A percentile compares a stretch with the other conserved stretches of the same genome.
These are phyloP conservation scores for Pyronema omphalodes DNA, from an alignment of 495 filamentous ascomycete species.

Conservation along the genomic window DNA sequence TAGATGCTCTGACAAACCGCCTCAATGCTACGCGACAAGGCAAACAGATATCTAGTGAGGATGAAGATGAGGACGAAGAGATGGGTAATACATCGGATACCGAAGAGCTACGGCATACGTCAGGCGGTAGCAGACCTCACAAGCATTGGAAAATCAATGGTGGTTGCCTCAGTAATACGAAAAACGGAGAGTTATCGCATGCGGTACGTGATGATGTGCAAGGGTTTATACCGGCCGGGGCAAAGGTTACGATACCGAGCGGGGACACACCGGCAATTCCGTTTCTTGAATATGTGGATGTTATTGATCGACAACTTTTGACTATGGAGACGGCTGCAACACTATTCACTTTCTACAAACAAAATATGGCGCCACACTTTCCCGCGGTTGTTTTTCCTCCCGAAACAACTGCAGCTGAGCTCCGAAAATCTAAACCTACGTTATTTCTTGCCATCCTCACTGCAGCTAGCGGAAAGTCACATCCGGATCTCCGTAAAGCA, in stretches of 20 bases:
- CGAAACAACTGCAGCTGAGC: slow-evolving; percentile 42
- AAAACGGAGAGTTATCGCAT: neutral
- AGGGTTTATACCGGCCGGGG: neutral
- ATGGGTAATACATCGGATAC: neutral
- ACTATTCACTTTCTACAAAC: slow-evolving; percentile 52
- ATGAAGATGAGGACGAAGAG: slow-evolving; percentile 24
- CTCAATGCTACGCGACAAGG: slow-evolving; percentile 39
- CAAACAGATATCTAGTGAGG: slow-evolving; percentile 8
- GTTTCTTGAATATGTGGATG: slow-evolving; percentile 7
- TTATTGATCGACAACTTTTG: slow-evolving; percentile 53
- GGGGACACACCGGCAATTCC: neutral
- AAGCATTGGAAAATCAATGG: neutral
- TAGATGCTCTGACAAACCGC: slow-evolving; percentile 69
- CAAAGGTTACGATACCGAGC: neutral
- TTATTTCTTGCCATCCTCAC: slow-evolving; percentile 67
- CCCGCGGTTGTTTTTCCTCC: slow-evolving; percentile 61
- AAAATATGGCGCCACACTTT: slow-evolving; percentile 49
- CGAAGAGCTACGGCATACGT: neutral
- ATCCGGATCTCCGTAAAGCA: slow-evolving; percentile 37
- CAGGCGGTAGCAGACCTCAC: neutral
- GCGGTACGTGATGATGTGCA: neutral
- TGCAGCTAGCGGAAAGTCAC: slow-evolving; percentile 43
- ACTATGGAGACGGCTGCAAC: slow-evolving; percentile 39
- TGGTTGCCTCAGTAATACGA: neutral
- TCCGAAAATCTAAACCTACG: slow-evolving; percentile 54